Conservation (phyloP, 192 early-diverging fungal species). For the Pilobolus umbonatus region DNA sequence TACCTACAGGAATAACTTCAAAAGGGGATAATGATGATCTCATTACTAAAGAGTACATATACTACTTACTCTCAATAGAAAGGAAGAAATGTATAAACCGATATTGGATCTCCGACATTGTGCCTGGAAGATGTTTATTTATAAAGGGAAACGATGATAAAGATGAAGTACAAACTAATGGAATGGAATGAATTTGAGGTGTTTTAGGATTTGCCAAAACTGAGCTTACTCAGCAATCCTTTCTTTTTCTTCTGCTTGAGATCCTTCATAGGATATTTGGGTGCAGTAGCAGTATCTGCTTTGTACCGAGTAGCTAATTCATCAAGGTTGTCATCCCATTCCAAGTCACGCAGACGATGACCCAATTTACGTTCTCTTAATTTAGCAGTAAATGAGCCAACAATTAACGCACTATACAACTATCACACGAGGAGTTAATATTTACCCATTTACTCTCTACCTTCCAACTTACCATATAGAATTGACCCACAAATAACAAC, state of each 20-base stretch:
- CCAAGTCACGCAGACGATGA: constrained; percentile 28
- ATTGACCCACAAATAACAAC: constrained; percentile 23
- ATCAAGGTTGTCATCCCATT: constrained; percentile 28
- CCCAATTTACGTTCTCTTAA: constrained; percentile 26
- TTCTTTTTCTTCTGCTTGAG: constrained; percentile 16
- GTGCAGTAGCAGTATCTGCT: constrained; percentile 20
- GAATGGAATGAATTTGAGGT: too few species aligned
- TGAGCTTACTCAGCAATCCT: too few species aligned
- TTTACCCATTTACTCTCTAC: neutral
- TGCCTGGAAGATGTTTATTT: too few species aligned
- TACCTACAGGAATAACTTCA: too few species aligned
- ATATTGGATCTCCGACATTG: too few species aligned
- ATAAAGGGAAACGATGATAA: too few species aligned
- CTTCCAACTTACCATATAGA: constrained; percentile 22
- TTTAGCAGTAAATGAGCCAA: constrained; percentile 17
- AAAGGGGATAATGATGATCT: too few species aligned
- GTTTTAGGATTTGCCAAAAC: too few species aligned
- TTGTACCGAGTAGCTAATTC: constrained; percentile 20
- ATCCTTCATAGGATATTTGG: constrained; percentile 23
- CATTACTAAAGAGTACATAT: too few species aligned
- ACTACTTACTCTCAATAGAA: too few species aligned
- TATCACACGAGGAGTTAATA: neutral
- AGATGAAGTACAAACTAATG: too few species aligned
- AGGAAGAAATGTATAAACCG: too few species aligned
- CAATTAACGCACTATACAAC: constrained; percentile 27